Evolutionary conservation across 352 stramenopile genomes (phyloP).

Genomic region (Pythium monospermum): DNA sequence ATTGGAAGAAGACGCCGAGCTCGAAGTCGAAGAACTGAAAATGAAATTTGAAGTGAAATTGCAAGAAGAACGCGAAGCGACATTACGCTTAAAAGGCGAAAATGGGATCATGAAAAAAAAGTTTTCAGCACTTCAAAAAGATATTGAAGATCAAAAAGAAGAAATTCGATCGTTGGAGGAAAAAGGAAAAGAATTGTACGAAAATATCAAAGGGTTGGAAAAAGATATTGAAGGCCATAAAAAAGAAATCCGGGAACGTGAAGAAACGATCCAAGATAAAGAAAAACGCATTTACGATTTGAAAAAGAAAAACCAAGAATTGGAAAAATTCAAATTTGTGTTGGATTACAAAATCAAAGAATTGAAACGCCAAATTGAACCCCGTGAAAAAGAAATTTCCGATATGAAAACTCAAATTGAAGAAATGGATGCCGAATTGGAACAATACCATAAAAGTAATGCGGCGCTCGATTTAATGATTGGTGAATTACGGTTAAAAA

Average conservation of each 20-base stretch:
- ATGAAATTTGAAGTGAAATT: conserved; percentile 90
- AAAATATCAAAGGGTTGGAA: conserved; percentile 90
- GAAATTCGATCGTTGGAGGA: conserved; percentile 89
- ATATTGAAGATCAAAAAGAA: conserved; percentile 94
- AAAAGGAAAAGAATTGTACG: conserved; percentile 90
- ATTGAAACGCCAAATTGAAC: conserved; percentile 95
- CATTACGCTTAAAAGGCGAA: conserved; percentile 92
- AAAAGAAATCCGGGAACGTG: conserved; percentile 89
- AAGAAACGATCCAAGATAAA: conserved; percentile 95
- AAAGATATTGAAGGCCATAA: conserved; percentile 93
- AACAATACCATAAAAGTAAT: conserved; percentile 95
- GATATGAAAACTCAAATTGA: conserved; percentile 95
- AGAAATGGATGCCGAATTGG: conserved; percentile 93
- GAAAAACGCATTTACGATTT: conserved; percentile 96
- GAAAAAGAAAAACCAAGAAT: conserved; percentile 97
- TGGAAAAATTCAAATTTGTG: conserved; percentile 98
- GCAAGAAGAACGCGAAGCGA: conserved; percentile 85
- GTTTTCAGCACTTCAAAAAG: conserved; percentile 90
- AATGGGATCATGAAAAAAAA: conserved; percentile 98
- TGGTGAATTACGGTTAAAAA: conserved; percentile 90
- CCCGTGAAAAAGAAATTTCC: conserved; percentile 91
- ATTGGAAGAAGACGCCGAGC: conserved; percentile 92
- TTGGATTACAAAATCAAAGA: conserved; percentile 97
- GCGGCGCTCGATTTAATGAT: conserved; percentile 93
- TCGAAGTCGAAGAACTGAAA: conserved; percentile 91